Conservation (phyloP, 805 yeast genomes). For the Blastobotrys terrestris region DNA sequence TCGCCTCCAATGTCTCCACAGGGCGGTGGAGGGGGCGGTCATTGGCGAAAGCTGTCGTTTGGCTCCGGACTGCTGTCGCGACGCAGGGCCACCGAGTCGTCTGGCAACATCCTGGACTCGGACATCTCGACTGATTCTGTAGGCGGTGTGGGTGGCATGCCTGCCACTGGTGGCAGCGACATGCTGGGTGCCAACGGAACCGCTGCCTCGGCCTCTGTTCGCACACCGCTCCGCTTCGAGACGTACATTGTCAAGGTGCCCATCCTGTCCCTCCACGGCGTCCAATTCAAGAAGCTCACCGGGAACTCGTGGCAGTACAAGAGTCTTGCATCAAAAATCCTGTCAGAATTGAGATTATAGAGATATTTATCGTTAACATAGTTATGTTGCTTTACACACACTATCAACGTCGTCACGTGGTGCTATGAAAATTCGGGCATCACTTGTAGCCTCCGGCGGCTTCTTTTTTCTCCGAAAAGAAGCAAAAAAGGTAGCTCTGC, state of each 20-base stretch:
- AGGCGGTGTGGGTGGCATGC: conserved; percentile 15
- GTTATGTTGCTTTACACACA: not conserved
- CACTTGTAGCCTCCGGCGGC: too few species aligned
- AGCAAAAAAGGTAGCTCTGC: too few species aligned
- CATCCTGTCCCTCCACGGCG: conserved; percentile 82
- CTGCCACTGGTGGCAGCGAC: conserved; percentile 28
- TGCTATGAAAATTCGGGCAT: too few species aligned
- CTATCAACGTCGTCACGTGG: too few species aligned
- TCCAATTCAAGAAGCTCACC: conserved; percentile 85
- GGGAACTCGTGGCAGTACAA: conserved; percentile 97
- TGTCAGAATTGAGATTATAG: conserved; percentile 61
- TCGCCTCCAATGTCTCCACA: conserved; percentile 17
- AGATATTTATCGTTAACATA: not conserved
- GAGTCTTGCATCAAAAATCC: conserved; percentile 78
- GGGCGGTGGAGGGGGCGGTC: conserved; percentile 19
- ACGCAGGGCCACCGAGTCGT: conserved; percentile 6
- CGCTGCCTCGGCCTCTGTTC: conserved; percentile 9
- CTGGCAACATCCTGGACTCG: conserved; percentile 19
- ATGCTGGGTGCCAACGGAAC: conserved; percentile 22
- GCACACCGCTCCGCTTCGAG: conserved; percentile 78
- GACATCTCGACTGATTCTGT: conserved; percentile 30
- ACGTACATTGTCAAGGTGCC: conserved; percentile 91
- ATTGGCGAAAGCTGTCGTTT: conserved; percentile 26
- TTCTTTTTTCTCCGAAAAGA: too few species aligned
- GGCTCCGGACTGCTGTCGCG: conserved; percentile 23